Base-by-base conservation (phyloP, 805 yeast genomes). In the Nakazawaea anatomiae region DNA sequence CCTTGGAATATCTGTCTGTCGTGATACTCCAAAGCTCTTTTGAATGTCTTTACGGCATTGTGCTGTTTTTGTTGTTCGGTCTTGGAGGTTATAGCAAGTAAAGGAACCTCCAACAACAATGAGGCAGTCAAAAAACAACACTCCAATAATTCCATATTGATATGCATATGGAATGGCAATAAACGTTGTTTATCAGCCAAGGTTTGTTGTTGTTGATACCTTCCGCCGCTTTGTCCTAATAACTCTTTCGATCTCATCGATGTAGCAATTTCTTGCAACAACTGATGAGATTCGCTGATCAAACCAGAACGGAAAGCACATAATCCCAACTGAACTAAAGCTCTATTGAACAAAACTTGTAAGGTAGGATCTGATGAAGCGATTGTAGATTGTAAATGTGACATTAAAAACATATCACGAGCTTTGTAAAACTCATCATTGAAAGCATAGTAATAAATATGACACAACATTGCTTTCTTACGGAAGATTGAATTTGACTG, bases 101-200 rank as follows among this genome's bases (percentile, higher is more conserved):
- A 82, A 38, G 99, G 99, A 54, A 94, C 84, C 74, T 95, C 99
- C 58, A 89, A 80, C 64, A 94, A 79, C 70, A 94, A 74, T 32
- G 96, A 88, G 52, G 89, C 77, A 10, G 98, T 94, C 75, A 90
- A 80, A 77, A 86, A 92, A 45, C 89, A 96, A 66, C 95, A 87
- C 72, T 94, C 99, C 58, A 94, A 78, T 62, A 94, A 81, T 75
- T 95, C 98, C 60, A 92, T 75, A 71, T 94, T 94, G 69, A 94
- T 92, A 72, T 94, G 99, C 87, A 89, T 90, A 73, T 94, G 99
- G 85, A 87, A 94, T 53, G 99, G 99, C 66, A 94, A 76, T 66
- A 90, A 79, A 66, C 91, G 83, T 70, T 85, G 92, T 61, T 76
- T 81, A 63, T 87, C 96, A 54, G 77, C 79, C 44, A 76, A 58